These are phyloP conservation scores for Globisporangium abappressorium DNA, from an alignment of 352 stramenopile species.

Conservation along the genomic window DNA sequence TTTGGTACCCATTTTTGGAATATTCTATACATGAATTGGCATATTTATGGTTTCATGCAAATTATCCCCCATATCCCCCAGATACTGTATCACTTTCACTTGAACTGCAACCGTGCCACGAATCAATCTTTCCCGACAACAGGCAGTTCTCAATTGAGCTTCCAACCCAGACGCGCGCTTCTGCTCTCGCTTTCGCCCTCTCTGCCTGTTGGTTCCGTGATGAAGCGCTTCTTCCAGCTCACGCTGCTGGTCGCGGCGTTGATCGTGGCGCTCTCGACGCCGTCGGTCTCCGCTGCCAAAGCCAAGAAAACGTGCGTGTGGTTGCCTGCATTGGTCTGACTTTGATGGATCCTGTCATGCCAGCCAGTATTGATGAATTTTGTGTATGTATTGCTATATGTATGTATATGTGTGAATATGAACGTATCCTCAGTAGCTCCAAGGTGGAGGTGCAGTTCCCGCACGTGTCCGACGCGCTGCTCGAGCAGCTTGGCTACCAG, in stretches of 20 bases:
- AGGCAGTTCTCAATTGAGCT: slow-evolving; percentile 8
- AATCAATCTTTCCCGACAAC: slow-evolving; percentile 9
- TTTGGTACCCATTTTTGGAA: not conserved
- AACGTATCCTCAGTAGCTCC: not conserved
- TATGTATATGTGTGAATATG: not conserved
- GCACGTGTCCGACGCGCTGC: slow-evolving; percentile 66
- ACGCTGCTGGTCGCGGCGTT: slow-evolving; percentile 30
- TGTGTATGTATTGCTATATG: not conserved
- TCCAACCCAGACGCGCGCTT: not conserved
- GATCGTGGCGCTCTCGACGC: slow-evolving; percentile 20
- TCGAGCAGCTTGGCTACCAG: slow-evolving; percentile 74
- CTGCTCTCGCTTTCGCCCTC: not conserved
- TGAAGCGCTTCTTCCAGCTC: slow-evolving; percentile 23
- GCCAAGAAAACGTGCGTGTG: slow-evolving; percentile 48
- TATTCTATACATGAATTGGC: not conserved
- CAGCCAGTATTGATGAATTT: not conserved
- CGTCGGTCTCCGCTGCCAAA: slow-evolving; percentile 20
- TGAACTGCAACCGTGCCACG: slow-evolving; percentile 8
- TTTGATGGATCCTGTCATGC: not conserved
- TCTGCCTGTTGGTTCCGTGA: not conserved
- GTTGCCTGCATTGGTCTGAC: not conserved
- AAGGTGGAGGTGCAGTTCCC: slow-evolving; percentile 78
- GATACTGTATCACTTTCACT: not conserved
- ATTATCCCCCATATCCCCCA: not conserved
- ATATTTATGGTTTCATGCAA: not conserved